Evolutionary conservation across 2,329 filamentous ascomycete genomes (phyloP), one percentile per base, ranked within the genome.

Genomic region (Passalora sequoiae): DNA sequence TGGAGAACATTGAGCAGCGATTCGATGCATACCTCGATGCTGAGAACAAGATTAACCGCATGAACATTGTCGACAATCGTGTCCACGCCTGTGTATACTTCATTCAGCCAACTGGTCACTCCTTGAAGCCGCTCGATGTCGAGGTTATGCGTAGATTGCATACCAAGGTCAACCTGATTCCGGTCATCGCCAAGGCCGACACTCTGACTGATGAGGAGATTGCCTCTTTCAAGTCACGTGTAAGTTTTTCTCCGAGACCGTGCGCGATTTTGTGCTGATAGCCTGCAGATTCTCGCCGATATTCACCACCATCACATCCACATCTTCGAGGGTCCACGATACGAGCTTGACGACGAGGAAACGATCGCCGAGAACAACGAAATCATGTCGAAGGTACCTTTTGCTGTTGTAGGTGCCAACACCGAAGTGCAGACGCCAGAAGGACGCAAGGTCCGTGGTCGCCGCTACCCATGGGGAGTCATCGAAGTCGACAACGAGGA

Each of bases 401-500:
- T 98, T 62, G 92, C 92, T 40, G 89, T 98, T 57, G 92, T 98
- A 53, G 92, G 92, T 73, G 91, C 92, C 58, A 97, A 94, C 69
- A 83, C 86, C 59, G 92, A 98, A 72, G 89, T 98, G 60, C 83
- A 82, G 54, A 92, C 85, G 50, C 77, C 86, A 47, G 91, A 97
- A 66, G 92, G 92, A 50, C 89, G 91, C 67, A 92, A 92, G 71
- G 89, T 97, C 58, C 89, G 92, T 61, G 92, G 92, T 54, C 91
- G 92, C 72, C 81, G 86, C 60, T 97, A 97, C 73, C 92, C 92
- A 12, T 98, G 92, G 92, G 92, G 92, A 73, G 82, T 92, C 60
- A 96, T 98, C 57, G 92, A 98, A 73, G 92, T 98, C 53, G 92
- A 98, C 73, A 98, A 98, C 68, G 92, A 98, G 78, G 92, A 98